A percentile compares a stretch with the other conserved stretches of the same genome.
These are phyloP conservation scores for Vitis labrusca DNA, from an alignment of 164 flowering plant genomes.

Conservation along the genomic window DNA sequence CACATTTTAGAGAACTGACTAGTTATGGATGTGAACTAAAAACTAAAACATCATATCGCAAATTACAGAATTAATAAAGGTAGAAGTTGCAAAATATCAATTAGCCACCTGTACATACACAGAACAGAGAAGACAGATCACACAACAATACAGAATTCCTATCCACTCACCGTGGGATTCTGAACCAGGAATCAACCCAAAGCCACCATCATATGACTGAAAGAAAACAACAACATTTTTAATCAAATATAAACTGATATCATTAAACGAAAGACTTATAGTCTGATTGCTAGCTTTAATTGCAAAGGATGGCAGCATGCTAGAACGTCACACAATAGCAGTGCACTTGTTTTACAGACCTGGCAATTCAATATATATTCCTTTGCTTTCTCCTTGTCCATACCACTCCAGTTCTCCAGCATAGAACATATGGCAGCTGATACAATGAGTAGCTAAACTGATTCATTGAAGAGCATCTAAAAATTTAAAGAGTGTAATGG, in stretches of 20 bases:
- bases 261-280: neutral
- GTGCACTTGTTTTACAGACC: slow-evolving; percentile 35
- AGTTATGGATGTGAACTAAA: neutral
- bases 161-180: slow-evolving; percentile 95
- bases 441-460: slow-evolving; percentile 17
- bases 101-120: too few relatives aligned
- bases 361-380: slow-evolving; percentile 77
- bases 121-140: neutral
- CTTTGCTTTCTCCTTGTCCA: slow-evolving; percentile 82
- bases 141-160: slow-evolving; percentile 3
- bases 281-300: neutral
- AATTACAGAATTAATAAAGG: neutral
- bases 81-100: too few relatives aligned
- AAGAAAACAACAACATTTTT: slow-evolving; percentile 12
- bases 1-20: neutral
- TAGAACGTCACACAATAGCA: neutral
- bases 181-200: slow-evolving; percentile 86
- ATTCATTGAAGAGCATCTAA: neutral
- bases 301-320: neutral
- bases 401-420: slow-evolving; percentile 89
- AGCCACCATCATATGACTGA: slow-evolving; percentile 99
- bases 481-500: neutral
- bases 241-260: neutral
- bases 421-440: slow-evolving; percentile 84
- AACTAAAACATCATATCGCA: neutral